A percentile compares a stretch with the other conserved stretches of the same genome.
Evolutionary conservation across 192 early-diverging fungal species (phyloP).

Genomic region (Helicostylum pulchrum): DNA sequence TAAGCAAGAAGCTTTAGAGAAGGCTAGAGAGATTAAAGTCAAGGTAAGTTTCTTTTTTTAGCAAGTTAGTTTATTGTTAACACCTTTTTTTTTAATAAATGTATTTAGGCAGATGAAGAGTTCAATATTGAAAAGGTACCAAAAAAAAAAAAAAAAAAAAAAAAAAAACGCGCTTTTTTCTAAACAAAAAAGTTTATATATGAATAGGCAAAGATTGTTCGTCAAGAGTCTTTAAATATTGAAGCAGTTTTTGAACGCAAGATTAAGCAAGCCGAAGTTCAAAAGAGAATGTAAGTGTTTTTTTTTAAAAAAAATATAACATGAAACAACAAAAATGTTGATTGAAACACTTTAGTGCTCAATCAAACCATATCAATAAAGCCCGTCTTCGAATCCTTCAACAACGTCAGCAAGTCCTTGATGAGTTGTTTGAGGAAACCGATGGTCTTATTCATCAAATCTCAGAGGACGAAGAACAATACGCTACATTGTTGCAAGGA

Average conservation of each 20-base stretch:
- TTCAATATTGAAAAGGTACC: conserved; percentile 97
- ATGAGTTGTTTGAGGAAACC: conserved; percentile 77
- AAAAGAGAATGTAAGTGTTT: conserved; percentile 80
- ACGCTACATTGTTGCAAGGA: conserved; percentile 64
- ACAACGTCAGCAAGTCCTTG: conserved; percentile 83
- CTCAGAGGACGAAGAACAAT: conserved; percentile 54
- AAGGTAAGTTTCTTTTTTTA: conserved; percentile 59
- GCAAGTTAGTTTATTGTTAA: background rate
- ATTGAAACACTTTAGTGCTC: conserved; percentile 53
- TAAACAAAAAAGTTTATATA: background rate
- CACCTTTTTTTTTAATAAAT: background rate
- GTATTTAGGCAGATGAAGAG: conserved; percentile 89
- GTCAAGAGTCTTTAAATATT: conserved; percentile 94
- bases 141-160: background rate
- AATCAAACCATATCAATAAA: conserved; percentile 97
- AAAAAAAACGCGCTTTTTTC: conserved; percentile 4
- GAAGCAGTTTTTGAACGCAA: conserved; percentile 96
- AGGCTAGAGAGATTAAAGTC: conserved; percentile 97
- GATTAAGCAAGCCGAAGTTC: conserved; percentile 95
- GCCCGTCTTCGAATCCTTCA: conserved; percentile 85
- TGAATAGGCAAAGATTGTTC: conserved; percentile 88
- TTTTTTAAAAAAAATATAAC: no score
- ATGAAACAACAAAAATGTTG: background rate
- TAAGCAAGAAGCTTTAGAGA: conserved; percentile 97
- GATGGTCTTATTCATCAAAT: conserved; percentile 57